Percentiles rank a stretch among this genome's conserved stretches.
Evolutionary conservation across 2,329 filamentous ascomycete genomes (phyloP).

Genomic region (Colletotrichum graminicola): DNA sequence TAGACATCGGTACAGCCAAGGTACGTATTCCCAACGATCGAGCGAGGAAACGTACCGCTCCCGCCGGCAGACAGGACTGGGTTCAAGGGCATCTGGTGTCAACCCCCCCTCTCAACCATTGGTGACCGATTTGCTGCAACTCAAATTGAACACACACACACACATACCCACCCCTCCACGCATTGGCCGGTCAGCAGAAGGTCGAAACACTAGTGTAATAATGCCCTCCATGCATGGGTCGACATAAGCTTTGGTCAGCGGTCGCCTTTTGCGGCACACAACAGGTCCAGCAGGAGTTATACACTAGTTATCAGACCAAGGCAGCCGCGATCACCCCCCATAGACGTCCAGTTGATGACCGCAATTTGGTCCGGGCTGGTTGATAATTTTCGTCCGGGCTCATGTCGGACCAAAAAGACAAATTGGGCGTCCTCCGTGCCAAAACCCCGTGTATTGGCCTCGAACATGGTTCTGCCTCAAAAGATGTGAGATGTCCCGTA

Average conservation of each 20-base stretch:
- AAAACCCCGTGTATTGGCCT: constrained; percentile 31
- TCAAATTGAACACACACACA: constrained; percentile 32
- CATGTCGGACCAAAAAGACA: constrained; percentile 4
- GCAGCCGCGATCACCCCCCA: constrained; percentile 24
- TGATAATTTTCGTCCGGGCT: constrained; percentile 16
- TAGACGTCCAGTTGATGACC: constrained; percentile 23
- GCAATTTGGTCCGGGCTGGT: constrained; percentile 23
- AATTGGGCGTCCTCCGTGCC: constrained; percentile 27
- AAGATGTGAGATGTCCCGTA: constrained; percentile 20
- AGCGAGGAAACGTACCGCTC: constrained; percentile 24
- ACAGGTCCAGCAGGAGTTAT: constrained; percentile 28
- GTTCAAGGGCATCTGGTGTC: constrained; percentile 30
- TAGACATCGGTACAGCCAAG: constrained; percentile 1
- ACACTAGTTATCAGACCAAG: constrained; percentile 24
- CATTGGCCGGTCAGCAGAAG: constrained; percentile 36
- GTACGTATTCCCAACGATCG: constrained; percentile 28
- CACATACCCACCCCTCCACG: background rate
- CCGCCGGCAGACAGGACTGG: constrained; percentile 21
- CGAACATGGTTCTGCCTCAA: constrained; percentile 27
- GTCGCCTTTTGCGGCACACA: constrained; percentile 24
- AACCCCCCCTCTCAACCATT: constrained; percentile 10
- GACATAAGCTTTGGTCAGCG: constrained; percentile 40
- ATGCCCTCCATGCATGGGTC: constrained; percentile 28
- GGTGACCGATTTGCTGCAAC: constrained; percentile 35
- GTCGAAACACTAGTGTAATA: constrained; percentile 41